A percentile compares a stretch with the other conserved stretches of the same genome.
Evolutionary conservation across 805 yeast genomes (phyloP).

Genomic region (Zygosaccharomyces kombuchaensis): DNA sequence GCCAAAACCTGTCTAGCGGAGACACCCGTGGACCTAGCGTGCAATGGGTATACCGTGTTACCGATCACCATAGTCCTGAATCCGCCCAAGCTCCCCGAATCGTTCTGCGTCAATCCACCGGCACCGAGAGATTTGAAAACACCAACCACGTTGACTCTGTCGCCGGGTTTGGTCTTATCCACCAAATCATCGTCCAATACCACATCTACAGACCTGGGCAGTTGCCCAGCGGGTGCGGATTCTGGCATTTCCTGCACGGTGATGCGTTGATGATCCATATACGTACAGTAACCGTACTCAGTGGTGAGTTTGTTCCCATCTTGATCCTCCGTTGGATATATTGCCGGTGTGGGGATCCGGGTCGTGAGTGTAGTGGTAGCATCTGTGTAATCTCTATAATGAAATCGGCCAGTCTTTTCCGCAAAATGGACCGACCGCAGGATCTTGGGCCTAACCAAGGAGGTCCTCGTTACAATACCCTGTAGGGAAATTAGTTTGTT

Average conservation of each 20-base stretch:
- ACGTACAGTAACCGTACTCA: slow-evolving; percentile 89
- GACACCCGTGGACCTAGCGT: slow-evolving; percentile 82
- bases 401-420: slow-evolving; percentile 75
- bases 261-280: slow-evolving; percentile 89
- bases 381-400: slow-evolving; percentile 88
- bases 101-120: slow-evolving; percentile 34
- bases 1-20: slow-evolving; percentile 65
- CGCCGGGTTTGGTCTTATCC: slow-evolving; percentile 91
- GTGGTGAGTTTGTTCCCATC: slow-evolving; percentile 85
- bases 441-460: slow-evolving; percentile 88
- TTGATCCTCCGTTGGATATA: slow-evolving; percentile 88
- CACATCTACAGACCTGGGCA: slow-evolving; percentile 89
- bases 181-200: slow-evolving; percentile 94
- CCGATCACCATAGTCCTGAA: slow-evolving; percentile 83
- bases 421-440: slow-evolving; percentile 90
- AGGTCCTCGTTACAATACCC: slow-evolving; percentile 92
- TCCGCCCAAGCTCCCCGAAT: slow-evolving; percentile 48
- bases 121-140: slow-evolving; percentile 90
- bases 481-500: slow-evolving; percentile 84
- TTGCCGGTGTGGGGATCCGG: slow-evolving; percentile 58
- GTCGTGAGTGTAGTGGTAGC: slow-evolving; percentile 74
- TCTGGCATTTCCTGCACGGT: slow-evolving; percentile 98
- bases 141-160: slow-evolving; percentile 89
- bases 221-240: slow-evolving; percentile 94
- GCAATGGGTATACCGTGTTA: slow-evolving; percentile 83